Conservation (phyloP, 208 protist species). For the Acanthamoeba triangularis region DNA sequence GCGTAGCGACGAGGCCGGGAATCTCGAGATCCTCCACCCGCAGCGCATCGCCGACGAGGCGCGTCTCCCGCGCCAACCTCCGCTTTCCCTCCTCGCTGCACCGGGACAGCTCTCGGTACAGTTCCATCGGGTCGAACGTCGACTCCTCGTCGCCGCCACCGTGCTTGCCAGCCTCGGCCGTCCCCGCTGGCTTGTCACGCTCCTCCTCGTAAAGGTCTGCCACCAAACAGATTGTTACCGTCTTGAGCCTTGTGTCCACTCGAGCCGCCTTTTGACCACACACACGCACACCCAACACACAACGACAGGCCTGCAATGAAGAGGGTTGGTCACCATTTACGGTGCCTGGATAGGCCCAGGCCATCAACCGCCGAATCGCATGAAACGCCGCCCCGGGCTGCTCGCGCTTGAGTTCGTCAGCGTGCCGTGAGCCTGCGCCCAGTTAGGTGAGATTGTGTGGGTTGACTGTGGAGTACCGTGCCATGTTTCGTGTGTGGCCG, state of each 20-base stretch:
- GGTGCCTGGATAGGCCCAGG: constrained; percentile 22
- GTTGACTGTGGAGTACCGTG: no score
- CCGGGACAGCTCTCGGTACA: constrained; percentile 38
- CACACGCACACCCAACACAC: neutral
- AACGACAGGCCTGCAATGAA: no score
- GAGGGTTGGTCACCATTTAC: neutral
- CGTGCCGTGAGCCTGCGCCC: neutral
- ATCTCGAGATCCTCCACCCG: neutral
- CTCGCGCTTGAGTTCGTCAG: constrained; percentile 26
- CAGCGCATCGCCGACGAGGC: neutral
- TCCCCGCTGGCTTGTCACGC: neutral
- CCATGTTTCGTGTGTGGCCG: neutral
- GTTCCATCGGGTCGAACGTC: constrained; percentile 25
- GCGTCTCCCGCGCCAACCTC: neutral
- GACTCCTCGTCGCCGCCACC: neutral
- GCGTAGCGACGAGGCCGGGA: constrained; percentile 21
- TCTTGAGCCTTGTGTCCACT: no score
- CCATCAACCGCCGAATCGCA: neutral
- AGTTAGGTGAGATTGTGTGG: neutral
- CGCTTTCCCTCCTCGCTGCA: neutral
- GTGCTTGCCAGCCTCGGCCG: neutral
- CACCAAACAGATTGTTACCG: neutral
- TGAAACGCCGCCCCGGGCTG: constrained; percentile 5
- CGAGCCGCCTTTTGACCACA: neutral
- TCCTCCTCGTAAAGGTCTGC: constrained; percentile 11